These are phyloP conservation scores for Iberis pinnata DNA, from an alignment of 345 rosid species.

Conservation along the genomic window DNA sequence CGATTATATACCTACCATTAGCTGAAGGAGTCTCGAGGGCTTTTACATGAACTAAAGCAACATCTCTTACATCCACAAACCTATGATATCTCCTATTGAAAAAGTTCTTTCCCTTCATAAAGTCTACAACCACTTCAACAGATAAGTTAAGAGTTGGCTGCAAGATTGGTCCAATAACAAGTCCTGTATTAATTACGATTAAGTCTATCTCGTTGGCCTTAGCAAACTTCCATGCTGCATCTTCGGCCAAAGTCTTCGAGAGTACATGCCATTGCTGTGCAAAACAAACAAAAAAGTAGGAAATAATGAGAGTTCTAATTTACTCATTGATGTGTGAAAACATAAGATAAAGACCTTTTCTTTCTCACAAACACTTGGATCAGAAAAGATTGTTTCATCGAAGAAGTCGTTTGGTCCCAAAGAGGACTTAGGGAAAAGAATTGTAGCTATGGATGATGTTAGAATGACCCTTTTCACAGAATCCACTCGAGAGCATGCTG, in stretches of 20 bases:
- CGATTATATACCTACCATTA: neutral
- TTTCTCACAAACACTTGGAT: neutral
- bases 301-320: neutral
- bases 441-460: neutral
- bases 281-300: neutral
- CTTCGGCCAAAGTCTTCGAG: conserved; percentile 33
- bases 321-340: neutral
- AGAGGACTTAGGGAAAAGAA: neutral
- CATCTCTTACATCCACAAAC: neutral
- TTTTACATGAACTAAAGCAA: conserved; percentile 5
- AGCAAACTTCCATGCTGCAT: conserved; percentile 35
- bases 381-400: neutral
- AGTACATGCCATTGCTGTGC: conserved; percentile 30
- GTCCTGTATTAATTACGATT: neutral
- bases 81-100: neutral
- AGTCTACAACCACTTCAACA: conserved; percentile 5
- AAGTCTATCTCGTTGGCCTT: conserved; percentile 32
- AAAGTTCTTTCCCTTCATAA: conserved; percentile 17
- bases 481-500: neutral
- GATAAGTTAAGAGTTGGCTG: conserved; percentile 26
- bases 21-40: conserved; percentile 4
- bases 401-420: neutral
- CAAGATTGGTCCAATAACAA: conserved; percentile 21
- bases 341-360: neutral
- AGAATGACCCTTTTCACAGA: neutral